Percentiles rank a stretch among this genome's conserved stretches.
phyloP scores from a whole-genome alignment of 1,284 basidiomycete genomes.

The Trametes pubescens region DNA sequence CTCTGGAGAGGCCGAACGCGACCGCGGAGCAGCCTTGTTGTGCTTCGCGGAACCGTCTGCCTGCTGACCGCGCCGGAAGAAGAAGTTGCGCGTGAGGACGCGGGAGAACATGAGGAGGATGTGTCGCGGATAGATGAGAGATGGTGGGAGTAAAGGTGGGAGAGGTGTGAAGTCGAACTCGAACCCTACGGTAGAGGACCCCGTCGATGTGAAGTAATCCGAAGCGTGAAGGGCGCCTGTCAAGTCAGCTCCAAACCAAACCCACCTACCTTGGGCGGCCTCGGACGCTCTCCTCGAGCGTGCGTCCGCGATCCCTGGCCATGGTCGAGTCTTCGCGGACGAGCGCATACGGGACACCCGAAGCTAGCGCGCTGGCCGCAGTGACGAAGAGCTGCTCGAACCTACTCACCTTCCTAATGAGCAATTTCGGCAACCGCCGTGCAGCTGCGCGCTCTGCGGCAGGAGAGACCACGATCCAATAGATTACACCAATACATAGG shows the following conservation, averaged over 20 bases:
- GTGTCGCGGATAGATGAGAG: slow-evolving; percentile 22
- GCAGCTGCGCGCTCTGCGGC: background rate
- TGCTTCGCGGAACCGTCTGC: slow-evolving; percentile 12
- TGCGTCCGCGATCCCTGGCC: too few species aligned
- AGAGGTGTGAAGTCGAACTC: slow-evolving; percentile 15
- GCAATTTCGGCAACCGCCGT: background rate
- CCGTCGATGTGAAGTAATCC: slow-evolving; percentile 18
- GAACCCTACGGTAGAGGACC: background rate
- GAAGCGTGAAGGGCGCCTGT: slow-evolving; percentile 22
- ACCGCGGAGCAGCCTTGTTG: background rate
- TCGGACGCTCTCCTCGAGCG: too few species aligned
- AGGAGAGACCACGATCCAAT: slow-evolving; percentile 5
- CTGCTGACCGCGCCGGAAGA: slow-evolving; percentile 24
- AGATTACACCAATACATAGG: slow-evolving; percentile 29
- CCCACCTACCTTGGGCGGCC: background rate
- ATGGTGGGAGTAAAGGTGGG: slow-evolving; percentile 8
- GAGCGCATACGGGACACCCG: too few species aligned
- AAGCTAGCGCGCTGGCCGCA: too few species aligned
- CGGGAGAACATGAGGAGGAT: slow-evolving; percentile 26
- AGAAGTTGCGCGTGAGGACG: slow-evolving; percentile 25
- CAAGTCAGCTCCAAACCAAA: slow-evolving; percentile 8
- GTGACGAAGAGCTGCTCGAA: background rate
- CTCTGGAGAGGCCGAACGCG: slow-evolving; percentile 10
- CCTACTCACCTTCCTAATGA: background rate
- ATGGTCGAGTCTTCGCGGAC: too few species aligned